Evolutionary conservation across 2,329 filamentous ascomycete genomes (phyloP).

Genomic region (Blastomyces gilchristii): DNA sequence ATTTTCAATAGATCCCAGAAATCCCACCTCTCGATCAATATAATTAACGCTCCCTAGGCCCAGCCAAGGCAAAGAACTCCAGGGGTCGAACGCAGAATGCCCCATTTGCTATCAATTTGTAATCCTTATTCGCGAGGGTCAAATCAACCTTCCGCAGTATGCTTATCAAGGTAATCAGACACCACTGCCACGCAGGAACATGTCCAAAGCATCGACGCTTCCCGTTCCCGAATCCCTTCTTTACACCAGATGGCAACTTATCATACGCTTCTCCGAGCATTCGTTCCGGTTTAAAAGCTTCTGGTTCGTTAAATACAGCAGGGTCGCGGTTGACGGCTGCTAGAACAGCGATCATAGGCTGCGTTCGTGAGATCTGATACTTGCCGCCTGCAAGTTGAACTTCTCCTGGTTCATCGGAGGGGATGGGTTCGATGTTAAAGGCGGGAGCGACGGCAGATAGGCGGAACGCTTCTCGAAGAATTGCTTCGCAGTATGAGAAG

Average conservation of each 20-base stretch:
- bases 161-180: conserved; percentile 49
- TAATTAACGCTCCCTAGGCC: conserved; percentile 23
- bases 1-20: not conserved
- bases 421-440: conserved; percentile 46
- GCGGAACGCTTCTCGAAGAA: conserved; percentile 57
- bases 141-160: conserved; percentile 64
- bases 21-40: not conserved
- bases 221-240: conserved; percentile 66
- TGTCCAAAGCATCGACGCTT: conserved; percentile 60
- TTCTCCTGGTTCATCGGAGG: conserved; percentile 34
- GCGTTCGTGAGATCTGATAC: conserved; percentile 48
- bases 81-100: conserved; percentile 46
- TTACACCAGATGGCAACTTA: conserved; percentile 50
- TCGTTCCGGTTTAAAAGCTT: conserved; percentile 58
- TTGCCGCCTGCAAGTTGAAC: conserved; percentile 49
- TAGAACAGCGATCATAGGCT: conserved; percentile 45
- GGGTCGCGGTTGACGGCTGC: conserved; percentile 54
- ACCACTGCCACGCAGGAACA: conserved; percentile 65
- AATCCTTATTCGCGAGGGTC: conserved; percentile 46
- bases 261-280: conserved; percentile 62
- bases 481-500: conserved; percentile 56
- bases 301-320: conserved; percentile 52
- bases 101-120: conserved; percentile 37
- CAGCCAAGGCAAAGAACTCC: conserved; percentile 38
- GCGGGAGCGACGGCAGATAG: conserved; percentile 51